phyloP scores from a whole-genome alignment of 352 stramenopile species.

The Globisporangium spiculum region DNA sequence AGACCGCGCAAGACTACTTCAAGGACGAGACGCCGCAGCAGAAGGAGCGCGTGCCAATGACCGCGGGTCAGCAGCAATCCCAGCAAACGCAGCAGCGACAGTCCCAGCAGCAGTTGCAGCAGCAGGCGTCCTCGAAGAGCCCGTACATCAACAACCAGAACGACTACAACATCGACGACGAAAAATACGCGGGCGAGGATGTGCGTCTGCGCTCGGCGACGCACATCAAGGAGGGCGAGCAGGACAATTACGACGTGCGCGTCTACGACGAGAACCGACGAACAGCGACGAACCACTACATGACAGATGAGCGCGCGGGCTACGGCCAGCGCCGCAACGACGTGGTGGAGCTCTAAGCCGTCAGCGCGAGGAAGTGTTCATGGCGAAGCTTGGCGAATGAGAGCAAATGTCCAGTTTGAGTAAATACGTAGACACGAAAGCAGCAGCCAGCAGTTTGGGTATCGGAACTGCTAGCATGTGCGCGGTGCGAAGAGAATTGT shows the following conservation, averaged over 20 bases:
- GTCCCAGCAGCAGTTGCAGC: conserved; percentile 9
- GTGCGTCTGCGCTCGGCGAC: conserved; percentile 55
- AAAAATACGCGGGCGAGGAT: conserved; percentile 44
- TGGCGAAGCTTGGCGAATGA: not conserved
- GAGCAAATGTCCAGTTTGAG: conserved; percentile 1
- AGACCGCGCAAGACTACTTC: conserved; percentile 61
- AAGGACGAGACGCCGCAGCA: conserved; percentile 56
- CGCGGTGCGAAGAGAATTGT: conserved; percentile 6
- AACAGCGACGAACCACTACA: conserved; percentile 53
- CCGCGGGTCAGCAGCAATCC: not conserved
- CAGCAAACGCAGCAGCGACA: conserved; percentile 14
- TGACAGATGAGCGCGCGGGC: conserved; percentile 34
- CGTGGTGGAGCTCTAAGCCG: conserved; percentile 50
- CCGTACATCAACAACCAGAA: conserved; percentile 39
- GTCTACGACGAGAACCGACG: conserved; percentile 37
- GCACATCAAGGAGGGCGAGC: conserved; percentile 31
- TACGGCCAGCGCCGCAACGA: conserved; percentile 53
- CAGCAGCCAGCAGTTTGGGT: not conserved
- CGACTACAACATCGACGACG: conserved; percentile 23
- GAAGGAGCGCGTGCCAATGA: conserved; percentile 28
- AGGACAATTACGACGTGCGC: conserved; percentile 28
- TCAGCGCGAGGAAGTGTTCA: not conserved
- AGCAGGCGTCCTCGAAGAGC: conserved; percentile 26
- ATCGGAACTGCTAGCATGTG: not conserved
- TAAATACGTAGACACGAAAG: not conserved